phyloP scores from a whole-genome alignment of 441 rosid species.

The Populus hybrid region DNA sequence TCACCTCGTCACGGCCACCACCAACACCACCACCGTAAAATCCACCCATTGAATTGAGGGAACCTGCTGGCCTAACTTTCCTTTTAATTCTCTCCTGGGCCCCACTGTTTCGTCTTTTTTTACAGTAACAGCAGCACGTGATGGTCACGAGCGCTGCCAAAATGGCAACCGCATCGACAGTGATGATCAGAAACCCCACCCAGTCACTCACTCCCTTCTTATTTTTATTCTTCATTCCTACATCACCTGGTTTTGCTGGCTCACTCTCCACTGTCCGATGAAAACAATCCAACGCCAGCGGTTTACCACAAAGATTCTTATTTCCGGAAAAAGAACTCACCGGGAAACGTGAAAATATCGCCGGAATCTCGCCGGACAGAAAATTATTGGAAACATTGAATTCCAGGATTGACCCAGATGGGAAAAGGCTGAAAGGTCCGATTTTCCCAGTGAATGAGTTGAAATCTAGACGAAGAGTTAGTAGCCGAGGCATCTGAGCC shows the following conservation, averaged over 20 bases:
- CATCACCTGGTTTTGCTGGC: conserved; percentile 6
- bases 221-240: background rate
- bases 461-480: conserved; percentile 37
- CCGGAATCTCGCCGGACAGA: conserved; percentile 39
- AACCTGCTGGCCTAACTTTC: conserved; percentile 5
- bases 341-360: conserved; percentile 27
- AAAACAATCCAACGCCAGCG: conserved; percentile 27
- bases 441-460: conserved; percentile 33
- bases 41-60: conserved; percentile 5
- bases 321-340: conserved; percentile 35
- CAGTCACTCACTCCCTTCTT: conserved; percentile 5
- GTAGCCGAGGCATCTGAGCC: conserved; percentile 20
- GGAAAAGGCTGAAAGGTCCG: background rate
- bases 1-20: conserved; percentile 13
- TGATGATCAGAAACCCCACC: conserved; percentile 23
- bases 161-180: conserved; percentile 24
- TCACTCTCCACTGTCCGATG: conserved; percentile 17
- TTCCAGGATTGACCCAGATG: conserved; percentile 21
- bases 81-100: background rate
- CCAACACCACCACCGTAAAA: background rate
- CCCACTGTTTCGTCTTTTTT: conserved; percentile 8
- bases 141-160: conserved; percentile 21
- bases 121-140: conserved; percentile 29
- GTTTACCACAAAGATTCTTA: conserved; percentile 36
- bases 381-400: conserved; percentile 35